These are phyloP conservation scores for Candida glucosophila DNA, from an alignment of 1,139 yeast genomes.

Conservation along the genomic window DNA sequence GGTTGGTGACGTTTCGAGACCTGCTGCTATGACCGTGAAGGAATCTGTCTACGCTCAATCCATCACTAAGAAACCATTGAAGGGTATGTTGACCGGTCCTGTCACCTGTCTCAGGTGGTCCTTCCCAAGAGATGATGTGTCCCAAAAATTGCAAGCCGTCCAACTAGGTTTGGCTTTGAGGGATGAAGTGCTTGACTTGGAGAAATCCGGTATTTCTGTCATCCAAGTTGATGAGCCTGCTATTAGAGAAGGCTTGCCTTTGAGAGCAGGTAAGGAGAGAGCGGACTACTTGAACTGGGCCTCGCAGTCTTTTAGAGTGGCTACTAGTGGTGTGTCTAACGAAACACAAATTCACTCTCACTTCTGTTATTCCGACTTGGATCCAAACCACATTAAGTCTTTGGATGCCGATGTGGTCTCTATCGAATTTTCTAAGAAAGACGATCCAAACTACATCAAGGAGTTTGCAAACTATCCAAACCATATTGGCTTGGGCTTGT, in stretches of 20 bases:
- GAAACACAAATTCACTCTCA: conserved; percentile 98
- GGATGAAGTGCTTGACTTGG: conserved; percentile 97
- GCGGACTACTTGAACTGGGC: conserved; percentile 97
- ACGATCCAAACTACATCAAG: conserved; percentile 94
- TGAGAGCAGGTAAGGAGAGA: conserved; percentile 96
- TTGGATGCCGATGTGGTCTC: conserved; percentile 99
- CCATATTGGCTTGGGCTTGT: conserved; percentile 98
- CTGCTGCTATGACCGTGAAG: conserved; percentile 96
- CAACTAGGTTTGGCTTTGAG: conserved; percentile 97
- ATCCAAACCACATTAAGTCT: conserved; percentile 98
- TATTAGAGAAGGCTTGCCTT: conserved; percentile 98
- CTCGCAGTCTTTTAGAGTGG: conserved; percentile 98
- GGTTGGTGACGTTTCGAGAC: conserved; percentile 99
- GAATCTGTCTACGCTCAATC: conserved; percentile 99
- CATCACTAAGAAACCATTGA: conserved; percentile 88
- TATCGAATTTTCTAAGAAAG: conserved; percentile 99
- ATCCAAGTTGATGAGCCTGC: conserved; percentile 99
- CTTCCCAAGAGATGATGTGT: conserved; percentile 98
- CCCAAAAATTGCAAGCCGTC: conserved; percentile 90
- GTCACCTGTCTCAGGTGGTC: conserved; percentile 99
- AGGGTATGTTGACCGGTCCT: conserved; percentile 99
- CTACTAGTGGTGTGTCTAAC: conserved; percentile 96
- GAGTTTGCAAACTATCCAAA: conserved; percentile 98
- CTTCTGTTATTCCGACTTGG: conserved; percentile 99
- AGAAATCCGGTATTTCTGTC: conserved; percentile 95